Evolutionary conservation across 108 stramenopile species (phyloP).

Genomic region (Skeletonema grethae): DNA sequence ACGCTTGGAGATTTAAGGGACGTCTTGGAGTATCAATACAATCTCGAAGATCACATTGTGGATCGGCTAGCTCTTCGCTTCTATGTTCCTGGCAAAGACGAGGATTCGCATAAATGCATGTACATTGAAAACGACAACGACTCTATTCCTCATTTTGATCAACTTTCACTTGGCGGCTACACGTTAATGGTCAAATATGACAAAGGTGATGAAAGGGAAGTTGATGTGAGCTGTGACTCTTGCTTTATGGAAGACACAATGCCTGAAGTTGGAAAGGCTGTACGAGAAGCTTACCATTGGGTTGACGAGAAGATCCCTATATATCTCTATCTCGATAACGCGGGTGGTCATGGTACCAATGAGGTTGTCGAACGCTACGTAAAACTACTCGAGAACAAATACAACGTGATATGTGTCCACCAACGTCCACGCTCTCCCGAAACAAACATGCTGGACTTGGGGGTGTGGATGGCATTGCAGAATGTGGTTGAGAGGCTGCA

Average conservation of each 20-base stretch:
- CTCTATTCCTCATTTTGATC: not conserved
- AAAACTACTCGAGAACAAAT: not conserved
- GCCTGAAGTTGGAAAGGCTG: constrained; percentile 16
- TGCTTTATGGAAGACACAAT: constrained; percentile 19
- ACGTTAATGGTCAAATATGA: constrained; percentile 12
- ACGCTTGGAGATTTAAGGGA: not conserved
- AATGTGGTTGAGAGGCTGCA: constrained; percentile 12
- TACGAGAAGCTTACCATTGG: constrained; percentile 21
- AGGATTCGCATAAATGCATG: not conserved
- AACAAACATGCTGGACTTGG: constrained; percentile 29
- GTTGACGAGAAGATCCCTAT: constrained; percentile 1
- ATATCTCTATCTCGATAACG: constrained; percentile 36
- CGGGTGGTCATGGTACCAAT: constrained; percentile 28
- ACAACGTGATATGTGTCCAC: constrained; percentile 8
- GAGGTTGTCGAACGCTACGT: not conserved
- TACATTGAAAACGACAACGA: not conserved
- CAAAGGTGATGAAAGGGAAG: constrained; percentile 21
- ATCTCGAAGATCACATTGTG: not conserved
- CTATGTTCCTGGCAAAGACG: not conserved
- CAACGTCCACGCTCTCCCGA: constrained; percentile 22
- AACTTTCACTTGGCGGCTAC: constrained; percentile 6
- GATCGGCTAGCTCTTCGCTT: not conserved
- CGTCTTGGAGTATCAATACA: not conserved
- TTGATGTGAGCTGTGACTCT: constrained; percentile 34
- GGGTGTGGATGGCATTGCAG: constrained; percentile 26